A percentile compares a stretch with the other conserved stretches of the same genome.
Conservation (phyloP, 140 eudicot genomes). For the Senecio squalidus region DNA sequence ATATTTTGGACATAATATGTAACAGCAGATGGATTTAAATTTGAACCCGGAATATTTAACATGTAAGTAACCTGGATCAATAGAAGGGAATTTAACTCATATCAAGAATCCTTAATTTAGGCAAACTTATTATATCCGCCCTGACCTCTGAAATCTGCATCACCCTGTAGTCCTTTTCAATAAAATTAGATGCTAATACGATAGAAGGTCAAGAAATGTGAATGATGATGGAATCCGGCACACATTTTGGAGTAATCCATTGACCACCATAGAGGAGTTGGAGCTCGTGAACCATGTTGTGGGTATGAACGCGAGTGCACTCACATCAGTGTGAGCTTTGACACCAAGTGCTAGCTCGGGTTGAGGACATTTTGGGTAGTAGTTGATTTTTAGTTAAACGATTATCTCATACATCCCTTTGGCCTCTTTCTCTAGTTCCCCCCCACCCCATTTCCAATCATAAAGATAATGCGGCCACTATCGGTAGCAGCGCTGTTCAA, state of each 20-base stretch:
- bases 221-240: constrained; percentile 80
- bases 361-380: constrained; percentile 94
- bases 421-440: constrained; percentile 68
- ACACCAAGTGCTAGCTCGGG: constrained; percentile 97
- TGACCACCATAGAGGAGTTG: constrained; percentile 61
- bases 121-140: constrained; percentile 41
- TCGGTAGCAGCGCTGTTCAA: constrained; percentile 61
- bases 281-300: constrained; percentile 94
- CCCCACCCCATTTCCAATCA: constrained; percentile 71
- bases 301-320: constrained; percentile 92
- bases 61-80: constrained; percentile 37
- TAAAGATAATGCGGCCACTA: constrained; percentile 53
- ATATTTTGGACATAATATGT: no score
- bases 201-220: constrained; percentile 32
- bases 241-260: constrained; percentile 89
- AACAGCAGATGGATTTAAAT: no score
- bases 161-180: constrained; percentile 69
- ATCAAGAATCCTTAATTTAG: constrained; percentile 74
- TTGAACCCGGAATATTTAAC: not conserved
- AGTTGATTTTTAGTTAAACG: constrained; percentile 80
- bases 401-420: constrained; percentile 76
- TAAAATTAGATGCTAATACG: constrained; percentile 1
- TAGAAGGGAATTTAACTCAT: constrained; percentile 75
- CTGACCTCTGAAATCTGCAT: constrained; percentile 69
- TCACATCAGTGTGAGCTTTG: constrained; percentile 90